Conservation (phyloP, 805 yeast species). For the Scheffersomyces amazonensis region DNA sequence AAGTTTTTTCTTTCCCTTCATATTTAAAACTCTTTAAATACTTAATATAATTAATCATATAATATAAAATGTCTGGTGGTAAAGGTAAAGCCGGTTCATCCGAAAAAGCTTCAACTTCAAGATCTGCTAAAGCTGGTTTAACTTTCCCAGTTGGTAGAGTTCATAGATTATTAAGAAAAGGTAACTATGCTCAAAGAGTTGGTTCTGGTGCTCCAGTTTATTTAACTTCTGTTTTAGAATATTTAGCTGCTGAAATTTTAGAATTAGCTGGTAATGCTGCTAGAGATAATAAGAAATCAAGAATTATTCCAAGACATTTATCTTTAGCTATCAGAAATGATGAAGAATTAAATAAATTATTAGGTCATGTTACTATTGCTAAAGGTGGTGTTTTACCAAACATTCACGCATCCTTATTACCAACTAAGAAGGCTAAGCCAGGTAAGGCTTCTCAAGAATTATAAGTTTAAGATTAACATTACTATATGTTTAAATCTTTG, state of each 20-base stretch:
- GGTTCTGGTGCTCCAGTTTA: slow-evolving; percentile 99
- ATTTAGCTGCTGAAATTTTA: slow-evolving; percentile 95
- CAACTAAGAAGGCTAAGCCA: slow-evolving; percentile 66
- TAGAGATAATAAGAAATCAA: slow-evolving; percentile 97
- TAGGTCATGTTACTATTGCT: slow-evolving; percentile 92
- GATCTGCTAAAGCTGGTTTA: slow-evolving; percentile 98
- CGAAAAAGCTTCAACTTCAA: slow-evolving; percentile 94
- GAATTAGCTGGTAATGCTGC: slow-evolving; percentile 99
- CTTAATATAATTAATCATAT: slow-evolving; percentile 1
- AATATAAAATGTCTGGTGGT: slow-evolving; percentile 70
- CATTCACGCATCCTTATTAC: slow-evolving; percentile 89
- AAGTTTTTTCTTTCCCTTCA: background rate
- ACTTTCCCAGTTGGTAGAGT: slow-evolving; percentile 99
- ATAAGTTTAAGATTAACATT: slow-evolving; percentile 22
- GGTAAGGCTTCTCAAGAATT: slow-evolving; percentile 67
- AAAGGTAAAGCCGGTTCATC: slow-evolving; percentile 92
- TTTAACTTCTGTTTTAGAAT: slow-evolving; percentile 94
- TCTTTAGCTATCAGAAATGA: slow-evolving; percentile 98
- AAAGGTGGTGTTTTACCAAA: slow-evolving; percentile 99
- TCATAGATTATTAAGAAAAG: slow-evolving; percentile 93
- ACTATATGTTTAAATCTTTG: background rate
- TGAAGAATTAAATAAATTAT: slow-evolving; percentile 94
- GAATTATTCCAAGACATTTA: slow-evolving; percentile 98
- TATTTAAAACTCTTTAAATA: slow-evolving; percentile 1
- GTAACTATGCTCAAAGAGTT: slow-evolving; percentile 97